Evolutionary conservation across 345 rosid genomes (phyloP).

Genomic region (Arabidopsis arenosa): DNA sequence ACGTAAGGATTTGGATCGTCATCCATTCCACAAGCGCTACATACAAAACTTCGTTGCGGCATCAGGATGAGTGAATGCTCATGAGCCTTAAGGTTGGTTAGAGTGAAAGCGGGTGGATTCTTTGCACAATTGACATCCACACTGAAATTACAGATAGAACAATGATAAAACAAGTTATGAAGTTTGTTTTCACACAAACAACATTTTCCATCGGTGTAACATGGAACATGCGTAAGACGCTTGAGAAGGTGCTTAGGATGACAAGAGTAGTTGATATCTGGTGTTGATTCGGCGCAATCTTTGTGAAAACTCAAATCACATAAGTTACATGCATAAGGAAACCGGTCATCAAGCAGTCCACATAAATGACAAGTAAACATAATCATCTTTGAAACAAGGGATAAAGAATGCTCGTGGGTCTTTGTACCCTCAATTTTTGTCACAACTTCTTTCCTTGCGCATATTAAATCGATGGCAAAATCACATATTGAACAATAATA

Average conservation of each 20-base stretch:
- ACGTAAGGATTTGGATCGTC: conserved; percentile 11
- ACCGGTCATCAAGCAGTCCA: background rate
- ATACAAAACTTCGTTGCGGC: background rate
- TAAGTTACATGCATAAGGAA: background rate
- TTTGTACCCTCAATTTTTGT: background rate
- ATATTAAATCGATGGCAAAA: background rate
- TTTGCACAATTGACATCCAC: background rate
- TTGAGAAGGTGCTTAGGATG: conserved; percentile 1
- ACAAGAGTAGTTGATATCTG: background rate
- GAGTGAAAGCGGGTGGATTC: background rate
- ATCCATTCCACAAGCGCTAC: conserved; percentile 1
- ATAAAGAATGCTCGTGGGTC: background rate
- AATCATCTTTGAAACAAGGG: background rate
- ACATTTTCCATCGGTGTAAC: background rate
- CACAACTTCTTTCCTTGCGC: background rate
- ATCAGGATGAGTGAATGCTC: background rate
- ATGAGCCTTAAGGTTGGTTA: background rate
- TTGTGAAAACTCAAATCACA: conserved; percentile 15
- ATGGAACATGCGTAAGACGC: background rate
- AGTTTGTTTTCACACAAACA: background rate
- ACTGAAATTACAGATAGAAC: background rate
- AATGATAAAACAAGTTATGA: background rate
- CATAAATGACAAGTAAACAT: conserved; percentile 8
- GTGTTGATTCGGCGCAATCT: conserved; percentile 13
- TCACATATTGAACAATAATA: background rate